Base-by-base conservation (phyloP, 495 filamentous ascomycete species). In the Penicillium maclennaniae region DNA sequence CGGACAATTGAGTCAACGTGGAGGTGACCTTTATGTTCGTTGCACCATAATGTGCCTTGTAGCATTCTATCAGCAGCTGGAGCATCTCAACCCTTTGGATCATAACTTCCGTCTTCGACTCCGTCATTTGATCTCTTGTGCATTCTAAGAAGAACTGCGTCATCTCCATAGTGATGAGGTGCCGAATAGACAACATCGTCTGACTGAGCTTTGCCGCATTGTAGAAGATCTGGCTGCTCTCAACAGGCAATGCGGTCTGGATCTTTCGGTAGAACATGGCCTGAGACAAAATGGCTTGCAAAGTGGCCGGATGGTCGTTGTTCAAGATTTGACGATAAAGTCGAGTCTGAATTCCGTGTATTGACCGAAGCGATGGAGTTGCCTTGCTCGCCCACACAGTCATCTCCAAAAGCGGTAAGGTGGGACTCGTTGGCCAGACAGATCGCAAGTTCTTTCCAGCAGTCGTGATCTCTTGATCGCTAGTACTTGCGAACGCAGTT, bases 51-150 rank as follows among this genome's bases (percentile, higher is more conserved):
- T 64, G 61, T 12, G 57, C 38, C 47, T 58, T 60, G 40, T 67
- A 67, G 44, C 57, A 57, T 49, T 67, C 64, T 2, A 67, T 53
- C 1, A 67, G 49, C 1, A 64, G 36, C 25, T 54, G 38, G 6
- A 67, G 52, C 15, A 64, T 44, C 17, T 62, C 55, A 4, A 58
- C 44, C 1, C 64, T 51, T 6, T 42, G 49, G 10, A 43, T 34
- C 64, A 67, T 67, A 23, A 64, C 57, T 27, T 58, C 58, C 1
- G 64, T 67, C 21, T 49, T 51, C 4, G 64, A 60, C 0, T 53
- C 56, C 3, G 61, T 58, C 1, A 56, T 39, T 17, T 61, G 54
- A 15, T 49, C 40, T 6, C 61, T 42, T 0, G 64, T 67, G 7
- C 49, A 47, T 10, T 67, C 58, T 16, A 67, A 25, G 47, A 60